phyloP scores from a whole-genome alignment of 2,329 filamentous ascomycete genomes.

The Aspergillus sp. region DNA sequence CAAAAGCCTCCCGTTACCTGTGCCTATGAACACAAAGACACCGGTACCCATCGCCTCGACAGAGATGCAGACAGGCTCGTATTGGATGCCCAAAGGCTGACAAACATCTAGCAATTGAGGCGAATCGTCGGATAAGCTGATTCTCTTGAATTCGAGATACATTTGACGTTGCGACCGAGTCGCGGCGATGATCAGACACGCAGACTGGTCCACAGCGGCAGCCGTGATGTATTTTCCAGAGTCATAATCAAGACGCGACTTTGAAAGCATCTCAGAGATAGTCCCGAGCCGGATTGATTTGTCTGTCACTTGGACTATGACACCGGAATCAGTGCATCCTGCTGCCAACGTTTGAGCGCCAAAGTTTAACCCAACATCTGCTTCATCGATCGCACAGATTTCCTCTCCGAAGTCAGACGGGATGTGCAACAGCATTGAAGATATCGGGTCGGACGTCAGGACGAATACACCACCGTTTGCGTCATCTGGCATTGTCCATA shows the following conservation, averaged over 20 bases:
- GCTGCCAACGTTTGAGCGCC: conserved; percentile 44
- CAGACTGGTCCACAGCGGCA: conserved; percentile 28
- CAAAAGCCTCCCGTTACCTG: conserved; percentile 34
- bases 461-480: conserved; percentile 34
- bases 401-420: conserved; percentile 37
- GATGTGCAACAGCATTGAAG: conserved; percentile 37
- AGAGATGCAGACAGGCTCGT: conserved; percentile 37
- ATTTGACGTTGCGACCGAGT: conserved; percentile 24
- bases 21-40: conserved; percentile 39
- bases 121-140: conserved; percentile 15
- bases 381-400: conserved; percentile 38
- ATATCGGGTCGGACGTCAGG: conserved; percentile 42
- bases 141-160: conserved; percentile 26
- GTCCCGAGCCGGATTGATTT: conserved; percentile 32
- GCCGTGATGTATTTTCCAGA: conserved; percentile 23
- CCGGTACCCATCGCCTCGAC: conserved; percentile 26
- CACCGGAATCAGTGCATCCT: conserved; percentile 32
- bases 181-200: conserved; percentile 28
- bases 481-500: conserved; percentile 44
- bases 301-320: conserved; percentile 44
- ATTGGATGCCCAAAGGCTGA: conserved; percentile 21
- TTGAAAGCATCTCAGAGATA: conserved; percentile 18
- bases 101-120: conserved; percentile 22
- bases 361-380: conserved; percentile 40
- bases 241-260: conserved; percentile 21